These are phyloP conservation scores for Pilaira anomala DNA, from an alignment of 192 early-diverging fungal species.

Conservation along the genomic window DNA sequence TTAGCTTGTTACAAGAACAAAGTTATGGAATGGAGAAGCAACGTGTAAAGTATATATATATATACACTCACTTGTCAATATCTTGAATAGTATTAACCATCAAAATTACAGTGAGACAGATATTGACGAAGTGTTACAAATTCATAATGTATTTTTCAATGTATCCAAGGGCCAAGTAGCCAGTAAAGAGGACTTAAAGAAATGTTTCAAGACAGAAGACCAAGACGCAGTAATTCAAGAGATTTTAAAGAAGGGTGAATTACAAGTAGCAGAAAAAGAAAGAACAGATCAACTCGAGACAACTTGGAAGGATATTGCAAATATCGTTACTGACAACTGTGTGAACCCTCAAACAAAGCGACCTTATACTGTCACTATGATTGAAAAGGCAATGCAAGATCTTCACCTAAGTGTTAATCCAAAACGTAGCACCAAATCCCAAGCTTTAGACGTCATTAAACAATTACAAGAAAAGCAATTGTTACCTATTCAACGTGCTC, in stretches of 20 bases:
- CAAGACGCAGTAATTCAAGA: constrained; percentile 75
- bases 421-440: constrained; percentile 85
- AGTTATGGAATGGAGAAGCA: constrained; percentile 91
- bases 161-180: constrained; percentile 97
- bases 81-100: not conserved
- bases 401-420: constrained; percentile 90
- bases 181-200: constrained; percentile 79
- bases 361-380: constrained; percentile 96
- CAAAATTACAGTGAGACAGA: constrained; percentile 78
- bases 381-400: constrained; percentile 96
- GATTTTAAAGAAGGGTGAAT: constrained; percentile 87
- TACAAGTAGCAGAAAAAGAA: constrained; percentile 97
- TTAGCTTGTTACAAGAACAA: constrained; percentile 99
- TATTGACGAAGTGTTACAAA: constrained; percentile 95
- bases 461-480: constrained; percentile 84
- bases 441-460: constrained; percentile 93
- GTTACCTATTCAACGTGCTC: constrained; percentile 91
- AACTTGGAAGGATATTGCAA: constrained; percentile 90
- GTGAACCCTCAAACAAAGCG: constrained; percentile 94
- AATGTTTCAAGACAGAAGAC: constrained; percentile 88
- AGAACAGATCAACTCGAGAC: constrained; percentile 80
- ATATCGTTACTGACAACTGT: constrained; percentile 91
- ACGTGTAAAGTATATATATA: too few species aligned
- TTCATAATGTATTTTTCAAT: constrained; percentile 89
- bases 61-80: not conserved